Evolutionary conservation across 345 rosid genomes (phyloP), one percentile per base, ranked within the genome.

Genomic region (Gossypium stocksii): DNA sequence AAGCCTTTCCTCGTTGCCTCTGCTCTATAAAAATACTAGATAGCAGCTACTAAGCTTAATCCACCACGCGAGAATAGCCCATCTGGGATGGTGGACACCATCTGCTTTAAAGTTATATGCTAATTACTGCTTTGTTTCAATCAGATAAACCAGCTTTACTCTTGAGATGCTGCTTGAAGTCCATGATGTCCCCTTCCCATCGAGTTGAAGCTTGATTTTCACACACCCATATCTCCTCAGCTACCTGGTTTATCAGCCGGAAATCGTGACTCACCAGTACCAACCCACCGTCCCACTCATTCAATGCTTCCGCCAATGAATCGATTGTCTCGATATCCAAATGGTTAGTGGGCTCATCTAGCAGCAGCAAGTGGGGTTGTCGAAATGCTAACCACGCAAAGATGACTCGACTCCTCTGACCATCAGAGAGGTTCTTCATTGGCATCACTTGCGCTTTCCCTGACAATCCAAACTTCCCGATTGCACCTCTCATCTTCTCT

Each of bases 371-470:
- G 51, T 96, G 97, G 12, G 99, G 99, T 78, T 96, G 98, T 88
- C 97, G 87, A 19, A 45, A 96, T 11, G 99, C 99, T 63, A 96
- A 70, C 98, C 98, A 93, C 16, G 98, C 98, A 80, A 96, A 96
- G 29, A 96, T 89, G 74, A 96, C 99, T 58, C 99, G 79, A 80
- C 98, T 93, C 87, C 86, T 91, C 70, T 93, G 98, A 62, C 99
- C 99, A 73, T 96, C 99, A 0, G 99, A 96, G n/a, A 96, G 79
- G 75, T 96, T 89, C 85, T 83, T 91, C 98, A 96, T 93, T 4
- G 97, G 93, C 99, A 96, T 96, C 22, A 93, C 89, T 80, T 96
- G 99, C 11, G 99, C 97, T 77, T 96, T 96, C 34, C 98, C 99
- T 0, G 98, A 84, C 78, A 96, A 76, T 53, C 98, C 99, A 41